Evolutionary conservation across 2,329 filamentous ascomycete species (phyloP), one percentile per base, ranked within the genome.

Genomic region (Ascochyta lentis): DNA sequence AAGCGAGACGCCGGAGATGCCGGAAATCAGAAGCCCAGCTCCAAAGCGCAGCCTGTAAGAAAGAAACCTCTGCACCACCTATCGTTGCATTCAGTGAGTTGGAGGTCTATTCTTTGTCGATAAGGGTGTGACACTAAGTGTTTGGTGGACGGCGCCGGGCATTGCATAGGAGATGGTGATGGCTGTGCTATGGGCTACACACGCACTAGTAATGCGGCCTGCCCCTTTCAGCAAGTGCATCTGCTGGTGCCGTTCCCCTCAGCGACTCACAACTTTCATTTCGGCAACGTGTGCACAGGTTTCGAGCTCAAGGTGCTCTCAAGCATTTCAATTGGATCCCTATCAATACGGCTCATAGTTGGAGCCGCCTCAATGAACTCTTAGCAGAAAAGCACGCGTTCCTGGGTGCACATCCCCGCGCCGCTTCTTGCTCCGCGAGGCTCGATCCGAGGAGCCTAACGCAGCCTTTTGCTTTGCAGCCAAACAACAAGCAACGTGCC

Each of bases 401-500:
- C 61, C 57, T 60, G 34, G 26, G 34, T 35, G 33, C 41, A 15
- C 35, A 29, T 58, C 48, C 46, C 48, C 39, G 49, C 49, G 54
- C 52, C 49, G 51, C 48, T 43, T 54, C 49, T 45, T 31, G 50
- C 50, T 46, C 23, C 23, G 6, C 15, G 16, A 49, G 39, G 46
- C 54, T 47, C 44, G 39, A 58, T 24, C 34, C 44, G 42, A 34
- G 56, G 49, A 47, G 24, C 41, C 37, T 27, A 50, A 33, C n/a
- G 19, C 33, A 7, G 39, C 40, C 38, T 43, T 39, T 16, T 39
- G 15, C n/a, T 22, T 16, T 38, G 33, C 44, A 60, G 52, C 64
- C 61, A 65, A 64, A 64, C 52, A 63, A 49, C 46, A 9, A 16
- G 26, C 61, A 60, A 62, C 61, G 61, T 64, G 58, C 47, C 37